A percentile compares a stretch with the other conserved stretches of the same genome.
Conservation (phyloP, 371 early-diverging fungal genomes). For the Nosema bombycis region DNA sequence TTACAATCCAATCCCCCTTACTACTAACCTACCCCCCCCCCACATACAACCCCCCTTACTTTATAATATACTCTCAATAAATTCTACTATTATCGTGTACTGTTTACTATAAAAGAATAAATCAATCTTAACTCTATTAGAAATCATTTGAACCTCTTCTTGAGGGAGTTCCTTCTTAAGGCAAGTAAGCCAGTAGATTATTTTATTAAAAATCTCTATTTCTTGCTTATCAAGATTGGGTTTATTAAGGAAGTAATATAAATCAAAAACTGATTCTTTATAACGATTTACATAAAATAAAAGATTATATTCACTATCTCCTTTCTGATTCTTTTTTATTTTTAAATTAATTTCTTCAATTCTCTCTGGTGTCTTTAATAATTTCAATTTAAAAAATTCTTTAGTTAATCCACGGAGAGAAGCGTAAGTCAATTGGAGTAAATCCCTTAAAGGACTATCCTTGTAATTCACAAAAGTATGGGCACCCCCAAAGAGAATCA, state of each 20-base stretch:
- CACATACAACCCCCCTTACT: not conserved
- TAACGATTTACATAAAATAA: not conserved
- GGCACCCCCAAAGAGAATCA: too few relatives aligned
- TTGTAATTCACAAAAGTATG: too few relatives aligned
- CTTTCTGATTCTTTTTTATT: too few relatives aligned
- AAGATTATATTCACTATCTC: too few relatives aligned
- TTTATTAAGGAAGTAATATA: not conserved
- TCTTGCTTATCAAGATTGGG: not conserved
- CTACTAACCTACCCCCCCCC: not conserved
- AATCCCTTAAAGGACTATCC: too few relatives aligned
- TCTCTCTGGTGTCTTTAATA: too few relatives aligned
- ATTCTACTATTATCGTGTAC: not conserved
- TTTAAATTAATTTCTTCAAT: too few relatives aligned
- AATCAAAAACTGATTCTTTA: conserved; percentile 5
- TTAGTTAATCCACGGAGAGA: too few relatives aligned
- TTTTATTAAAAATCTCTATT: conserved; percentile 1
- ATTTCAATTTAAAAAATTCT: too few relatives aligned
- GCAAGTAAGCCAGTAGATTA: not conserved
- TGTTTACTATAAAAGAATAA: not conserved
- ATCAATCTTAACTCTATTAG: conserved; percentile 3
- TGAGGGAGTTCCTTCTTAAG: not conserved
- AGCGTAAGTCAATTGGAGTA: too few relatives aligned
- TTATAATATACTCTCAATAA: not conserved
- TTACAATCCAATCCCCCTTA: too few relatives aligned
- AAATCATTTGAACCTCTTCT: not conserved